These are phyloP conservation scores for Asparagopsis taxiformis DNA, from an alignment of 31 red algal species.

Conservation along the genomic window DNA sequence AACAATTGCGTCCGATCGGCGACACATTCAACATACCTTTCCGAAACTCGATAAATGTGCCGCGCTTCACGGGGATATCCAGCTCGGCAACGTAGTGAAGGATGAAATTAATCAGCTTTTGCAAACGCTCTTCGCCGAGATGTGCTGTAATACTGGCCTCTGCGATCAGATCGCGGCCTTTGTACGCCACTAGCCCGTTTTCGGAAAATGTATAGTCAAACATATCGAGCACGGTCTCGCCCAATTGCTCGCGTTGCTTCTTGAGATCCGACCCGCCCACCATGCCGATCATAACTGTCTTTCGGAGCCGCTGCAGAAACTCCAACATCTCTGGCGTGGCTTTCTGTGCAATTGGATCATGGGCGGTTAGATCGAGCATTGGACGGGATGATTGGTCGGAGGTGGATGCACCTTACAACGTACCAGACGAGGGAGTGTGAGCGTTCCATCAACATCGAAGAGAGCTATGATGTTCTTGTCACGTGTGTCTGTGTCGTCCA, in stretches of 20 bases:
- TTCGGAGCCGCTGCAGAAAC: conserved; percentile 68
- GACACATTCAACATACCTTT: conserved; percentile 99
- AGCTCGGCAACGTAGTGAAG: conserved; percentile 89
- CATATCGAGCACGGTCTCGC: conserved; percentile 78
- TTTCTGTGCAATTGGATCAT: conserved; percentile 22
- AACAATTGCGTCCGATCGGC: conserved; percentile 96
- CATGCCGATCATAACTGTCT: conserved; percentile 71
- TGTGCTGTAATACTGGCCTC: conserved; percentile 65
- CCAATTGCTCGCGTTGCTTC: conserved; percentile 92
- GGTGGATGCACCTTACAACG: conserved; percentile 10
- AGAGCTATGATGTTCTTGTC: conserved; percentile 69
- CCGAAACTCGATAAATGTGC: conserved; percentile 99
- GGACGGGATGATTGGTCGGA: not conserved
- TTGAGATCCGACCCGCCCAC: conserved; percentile 92
- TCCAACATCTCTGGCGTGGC: conserved; percentile 72
- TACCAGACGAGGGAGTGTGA: conserved; percentile 85
- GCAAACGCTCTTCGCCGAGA: conserved; percentile 85
- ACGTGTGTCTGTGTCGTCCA: conserved; percentile 52
- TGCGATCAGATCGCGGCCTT: conserved; percentile 71
- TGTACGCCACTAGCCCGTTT: conserved; percentile 94
- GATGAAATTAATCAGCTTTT: conserved; percentile 89
- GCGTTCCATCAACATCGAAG: conserved; percentile 99
- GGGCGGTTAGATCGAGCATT: no score
- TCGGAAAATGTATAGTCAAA: conserved; percentile 99
- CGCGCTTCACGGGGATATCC: conserved; percentile 96